A percentile compares a stretch with the other conserved stretches of the same genome.
Conservation (phyloP, 345 rosid genomes). For the Linum trigynum region DNA sequence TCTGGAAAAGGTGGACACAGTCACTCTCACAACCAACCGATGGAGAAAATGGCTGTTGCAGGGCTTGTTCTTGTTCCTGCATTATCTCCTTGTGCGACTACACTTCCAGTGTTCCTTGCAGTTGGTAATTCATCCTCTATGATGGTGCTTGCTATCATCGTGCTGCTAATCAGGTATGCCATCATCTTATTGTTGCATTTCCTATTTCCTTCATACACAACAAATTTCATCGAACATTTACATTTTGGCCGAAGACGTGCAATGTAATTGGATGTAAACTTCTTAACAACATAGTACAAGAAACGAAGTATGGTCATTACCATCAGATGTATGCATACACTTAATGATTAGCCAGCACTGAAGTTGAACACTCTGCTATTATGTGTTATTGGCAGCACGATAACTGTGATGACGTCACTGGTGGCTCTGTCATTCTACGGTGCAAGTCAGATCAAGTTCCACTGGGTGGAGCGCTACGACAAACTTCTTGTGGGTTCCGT, state of each 20-base stretch:
- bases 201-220: no score
- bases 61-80: conserved; percentile 98
- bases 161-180: conserved; percentile 71
- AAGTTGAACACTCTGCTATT: no score
- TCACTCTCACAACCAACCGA: conserved; percentile 91
- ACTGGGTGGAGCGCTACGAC: conserved; percentile 95
- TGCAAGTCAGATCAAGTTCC: conserved; percentile 96
- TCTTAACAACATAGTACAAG: no score
- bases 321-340: no score
- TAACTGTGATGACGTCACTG: conserved; percentile 81
- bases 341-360: no score
- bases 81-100: conserved; percentile 95
- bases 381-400: not conserved
- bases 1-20: conserved; percentile 88
- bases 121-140: conserved; percentile 89
- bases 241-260: no score
- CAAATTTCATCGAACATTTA: not conserved
- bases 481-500: conserved; percentile 97
- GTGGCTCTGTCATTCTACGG: conserved; percentile 97
- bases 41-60: conserved; percentile 99
- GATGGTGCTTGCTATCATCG: conserved; percentile 95
- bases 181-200: no score
- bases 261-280: no score
- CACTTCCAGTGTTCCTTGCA: conserved; percentile 95
- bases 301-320: no score